phyloP scores from a whole-genome alignment of 148 eudicot species.

The Chenopodium album region DNA sequence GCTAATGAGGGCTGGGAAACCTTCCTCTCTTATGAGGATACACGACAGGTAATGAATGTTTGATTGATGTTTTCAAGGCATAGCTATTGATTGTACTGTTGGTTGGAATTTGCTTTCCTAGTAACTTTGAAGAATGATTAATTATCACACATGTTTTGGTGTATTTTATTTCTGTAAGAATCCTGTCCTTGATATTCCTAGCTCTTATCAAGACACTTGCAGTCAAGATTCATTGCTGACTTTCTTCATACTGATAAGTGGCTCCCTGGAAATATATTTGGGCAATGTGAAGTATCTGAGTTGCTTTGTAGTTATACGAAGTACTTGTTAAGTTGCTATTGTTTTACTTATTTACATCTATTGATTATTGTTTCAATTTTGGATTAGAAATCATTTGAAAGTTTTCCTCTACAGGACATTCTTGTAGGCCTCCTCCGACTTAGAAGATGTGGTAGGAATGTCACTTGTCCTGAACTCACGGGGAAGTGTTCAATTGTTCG shows the following conservation, averaged over 20 bases:
- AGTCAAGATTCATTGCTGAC: neutral
- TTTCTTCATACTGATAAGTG: neutral
- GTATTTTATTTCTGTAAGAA: neutral
- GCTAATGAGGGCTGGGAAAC: constrained; percentile 99
- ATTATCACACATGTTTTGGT: neutral
- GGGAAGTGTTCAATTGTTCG: constrained; percentile 97
- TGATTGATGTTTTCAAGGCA: neutral
- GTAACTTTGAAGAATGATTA: neutral
- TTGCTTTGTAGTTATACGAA: neutral
- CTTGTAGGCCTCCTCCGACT: constrained; percentile 92
- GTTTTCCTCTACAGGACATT: constrained; percentile 60
- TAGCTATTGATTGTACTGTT: neutral
- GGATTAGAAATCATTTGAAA: neutral
- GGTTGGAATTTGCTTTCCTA: neutral
- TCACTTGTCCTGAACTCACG: constrained; percentile 80
- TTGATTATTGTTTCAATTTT: neutral
- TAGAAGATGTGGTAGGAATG: constrained; percentile 82
- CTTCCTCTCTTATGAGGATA: constrained; percentile 94
- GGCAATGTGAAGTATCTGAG: neutral
- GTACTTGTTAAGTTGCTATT: neutral
- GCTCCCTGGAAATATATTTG: neutral
- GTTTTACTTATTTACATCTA: neutral
- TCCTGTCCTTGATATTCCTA: neutral
- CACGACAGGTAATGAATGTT: constrained; percentile 61
- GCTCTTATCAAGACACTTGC: neutral